phyloP scores from a whole-genome alignment of 2,329 filamentous ascomycete genomes.

The Colletotrichum eremochloae region DNA sequence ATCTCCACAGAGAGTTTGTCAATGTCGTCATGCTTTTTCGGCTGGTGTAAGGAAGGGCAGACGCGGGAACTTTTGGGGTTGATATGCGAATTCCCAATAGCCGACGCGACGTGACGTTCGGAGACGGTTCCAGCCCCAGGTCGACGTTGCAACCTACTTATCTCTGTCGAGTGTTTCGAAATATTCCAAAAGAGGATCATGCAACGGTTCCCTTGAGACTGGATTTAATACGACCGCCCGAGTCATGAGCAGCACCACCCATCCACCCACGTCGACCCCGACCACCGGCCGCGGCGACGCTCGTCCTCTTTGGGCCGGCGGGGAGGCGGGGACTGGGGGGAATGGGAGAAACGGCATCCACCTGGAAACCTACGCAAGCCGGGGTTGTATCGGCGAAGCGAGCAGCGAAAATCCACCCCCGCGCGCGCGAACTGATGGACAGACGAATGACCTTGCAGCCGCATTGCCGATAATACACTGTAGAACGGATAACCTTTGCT shows the following conservation, averaged over 20 bases:
- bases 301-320: too few relatives aligned
- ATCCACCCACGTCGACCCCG: neutral
- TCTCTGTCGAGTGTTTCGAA: neutral
- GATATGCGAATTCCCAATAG: neutral
- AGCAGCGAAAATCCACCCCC: neutral
- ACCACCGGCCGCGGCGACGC: slow-evolving; percentile 2
- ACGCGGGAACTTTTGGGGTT: neutral
- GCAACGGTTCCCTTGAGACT: neutral
- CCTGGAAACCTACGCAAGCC: neutral
- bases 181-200: neutral
- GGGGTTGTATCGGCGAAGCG: neutral
- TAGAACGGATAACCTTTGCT: neutral
- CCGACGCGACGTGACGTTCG: neutral
- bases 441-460: neutral
- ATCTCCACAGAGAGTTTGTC: slow-evolving; percentile 5
- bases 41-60: neutral
- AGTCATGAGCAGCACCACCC: slow-evolving; percentile 10
- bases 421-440: neutral
- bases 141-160: neutral
- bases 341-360: neutral
- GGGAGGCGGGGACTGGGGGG: too few relatives aligned
- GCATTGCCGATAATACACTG: neutral
- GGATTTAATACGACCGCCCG: neutral
- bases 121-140: neutral
- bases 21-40: slow-evolving; percentile 6